phyloP scores from a whole-genome alignment of 352 stramenopile genomes.

The Thraustochytrium sp. region DNA sequence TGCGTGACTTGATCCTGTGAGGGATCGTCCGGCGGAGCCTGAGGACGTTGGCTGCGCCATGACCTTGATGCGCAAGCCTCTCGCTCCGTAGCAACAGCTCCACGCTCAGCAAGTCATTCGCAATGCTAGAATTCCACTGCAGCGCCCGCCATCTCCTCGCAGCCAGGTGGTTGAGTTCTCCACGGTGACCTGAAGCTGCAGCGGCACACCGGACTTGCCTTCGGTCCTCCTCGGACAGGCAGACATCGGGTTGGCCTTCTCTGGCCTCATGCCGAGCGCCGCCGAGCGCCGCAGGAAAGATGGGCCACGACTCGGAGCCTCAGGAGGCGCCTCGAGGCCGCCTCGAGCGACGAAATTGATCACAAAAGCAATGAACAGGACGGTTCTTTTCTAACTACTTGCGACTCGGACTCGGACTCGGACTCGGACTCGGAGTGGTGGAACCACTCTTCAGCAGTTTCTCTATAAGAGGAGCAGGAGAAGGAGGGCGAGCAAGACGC shows the following conservation, averaged over 20 bases:
- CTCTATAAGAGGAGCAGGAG: too few species aligned
- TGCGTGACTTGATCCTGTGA: neutral
- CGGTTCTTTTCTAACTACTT: too few species aligned
- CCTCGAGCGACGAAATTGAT: too few species aligned
- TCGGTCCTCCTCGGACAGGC: neutral
- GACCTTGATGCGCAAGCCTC: conserved; percentile 4
- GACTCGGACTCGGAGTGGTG: too few species aligned
- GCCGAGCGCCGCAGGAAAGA: neutral
- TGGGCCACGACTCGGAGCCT: too few species aligned
- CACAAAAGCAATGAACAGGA: too few species aligned
- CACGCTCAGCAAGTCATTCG: too few species aligned
- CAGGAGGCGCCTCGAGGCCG: too few species aligned
- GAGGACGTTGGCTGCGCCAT: neutral
- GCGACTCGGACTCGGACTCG: too few species aligned
- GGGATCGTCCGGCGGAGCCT: neutral
- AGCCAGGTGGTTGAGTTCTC: conserved; percentile 22
- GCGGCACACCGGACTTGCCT: neutral
- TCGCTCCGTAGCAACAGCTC: neutral
- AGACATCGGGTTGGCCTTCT: neutral
- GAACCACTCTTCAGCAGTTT: too few species aligned
- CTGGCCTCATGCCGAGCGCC: neutral
- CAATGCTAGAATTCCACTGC: conserved; percentile 30
- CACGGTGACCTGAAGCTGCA: neutral
- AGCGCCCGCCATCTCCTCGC: neutral
- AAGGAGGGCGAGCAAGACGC: too few species aligned